Percentiles rank a stretch among this genome's conserved stretches.
Conservation (phyloP, 164 flowering plant genomes). For the Echeveria elegans region DNA sequence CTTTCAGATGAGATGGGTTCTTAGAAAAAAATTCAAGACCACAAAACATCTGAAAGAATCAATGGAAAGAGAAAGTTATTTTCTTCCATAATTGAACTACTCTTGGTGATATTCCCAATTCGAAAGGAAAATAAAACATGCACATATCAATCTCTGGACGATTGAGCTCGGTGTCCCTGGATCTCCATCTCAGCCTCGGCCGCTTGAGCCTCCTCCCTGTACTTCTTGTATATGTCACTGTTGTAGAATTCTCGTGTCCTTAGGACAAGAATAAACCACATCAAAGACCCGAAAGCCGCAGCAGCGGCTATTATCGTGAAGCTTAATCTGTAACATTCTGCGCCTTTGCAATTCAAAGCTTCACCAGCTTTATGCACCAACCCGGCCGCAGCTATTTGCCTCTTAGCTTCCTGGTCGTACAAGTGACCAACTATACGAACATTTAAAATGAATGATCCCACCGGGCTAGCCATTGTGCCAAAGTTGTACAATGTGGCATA, state of each 20-base stretch:
- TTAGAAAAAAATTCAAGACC: not conserved
- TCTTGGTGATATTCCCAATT: not conserved
- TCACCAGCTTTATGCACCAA: constrained; percentile 18
- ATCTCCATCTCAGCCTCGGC: constrained; percentile 8
- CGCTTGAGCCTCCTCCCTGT: constrained; percentile 21
- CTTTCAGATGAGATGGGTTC: not conserved
- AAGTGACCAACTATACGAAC: constrained; percentile 31
- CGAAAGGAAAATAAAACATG: not conserved
- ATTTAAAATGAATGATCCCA: constrained; percentile 32
- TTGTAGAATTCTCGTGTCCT: constrained; percentile 35
- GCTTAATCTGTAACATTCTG: constrained; percentile 23
- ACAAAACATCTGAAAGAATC: not conserved
- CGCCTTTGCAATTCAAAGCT: constrained; percentile 26
- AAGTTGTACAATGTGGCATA: constrained; percentile 38
- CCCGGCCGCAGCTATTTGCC: constrained; percentile 23
- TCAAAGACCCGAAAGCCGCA: constrained; percentile 21
- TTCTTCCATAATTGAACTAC: not conserved
- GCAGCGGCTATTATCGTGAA: constrained; percentile 30
- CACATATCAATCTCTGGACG: not conserved
- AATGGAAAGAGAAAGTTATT: too few relatives aligned
- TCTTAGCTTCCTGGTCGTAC: constrained; percentile 34
- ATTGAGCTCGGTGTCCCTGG: not conserved
- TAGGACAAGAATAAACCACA: constrained; percentile 26
- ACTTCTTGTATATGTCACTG: constrained; percentile 41
- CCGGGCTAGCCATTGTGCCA: constrained; percentile 38